Conservation (phyloP, 805 yeast species). For the Teunomyces tritomae region DNA sequence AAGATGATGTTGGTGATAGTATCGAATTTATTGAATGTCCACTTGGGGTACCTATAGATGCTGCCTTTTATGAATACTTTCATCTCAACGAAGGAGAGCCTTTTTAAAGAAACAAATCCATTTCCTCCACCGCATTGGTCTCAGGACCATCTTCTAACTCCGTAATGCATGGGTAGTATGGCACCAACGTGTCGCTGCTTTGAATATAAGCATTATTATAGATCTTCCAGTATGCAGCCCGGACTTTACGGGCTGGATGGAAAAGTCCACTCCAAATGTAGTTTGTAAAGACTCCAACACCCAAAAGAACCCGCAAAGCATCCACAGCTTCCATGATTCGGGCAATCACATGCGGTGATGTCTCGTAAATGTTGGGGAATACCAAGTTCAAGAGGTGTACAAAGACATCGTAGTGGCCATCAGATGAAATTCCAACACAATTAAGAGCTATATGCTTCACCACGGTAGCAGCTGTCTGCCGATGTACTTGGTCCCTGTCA, state of each 20-base stretch:
- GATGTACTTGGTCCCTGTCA: constrained; percentile 86
- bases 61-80: not conserved
- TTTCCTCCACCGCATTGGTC: constrained; percentile 43
- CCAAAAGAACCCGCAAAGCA: constrained; percentile 67
- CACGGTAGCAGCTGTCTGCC: constrained; percentile 93
- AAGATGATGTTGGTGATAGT: not conserved
- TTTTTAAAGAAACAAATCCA: constrained; percentile 41
- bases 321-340: constrained; percentile 81
- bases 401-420: constrained; percentile 62
- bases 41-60: not conserved
- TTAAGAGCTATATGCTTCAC: constrained; percentile 79
- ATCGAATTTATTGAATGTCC: not conserved
- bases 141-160: constrained; percentile 9
- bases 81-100: not conserved
- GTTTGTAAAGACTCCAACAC: constrained; percentile 69
- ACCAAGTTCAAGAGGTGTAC: constrained; percentile 77
- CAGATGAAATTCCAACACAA: constrained; percentile 70
- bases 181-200: constrained; percentile 72
- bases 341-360: constrained; percentile 90
- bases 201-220: constrained; percentile 77
- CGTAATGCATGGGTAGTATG: constrained; percentile 60
- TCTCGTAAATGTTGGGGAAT: constrained; percentile 87
- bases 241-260: constrained; percentile 88
- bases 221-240: constrained; percentile 81
- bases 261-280: constrained; percentile 87